Conservation (phyloP, 768 basidiomycete genomes). For the Mycena floridula region DNA sequence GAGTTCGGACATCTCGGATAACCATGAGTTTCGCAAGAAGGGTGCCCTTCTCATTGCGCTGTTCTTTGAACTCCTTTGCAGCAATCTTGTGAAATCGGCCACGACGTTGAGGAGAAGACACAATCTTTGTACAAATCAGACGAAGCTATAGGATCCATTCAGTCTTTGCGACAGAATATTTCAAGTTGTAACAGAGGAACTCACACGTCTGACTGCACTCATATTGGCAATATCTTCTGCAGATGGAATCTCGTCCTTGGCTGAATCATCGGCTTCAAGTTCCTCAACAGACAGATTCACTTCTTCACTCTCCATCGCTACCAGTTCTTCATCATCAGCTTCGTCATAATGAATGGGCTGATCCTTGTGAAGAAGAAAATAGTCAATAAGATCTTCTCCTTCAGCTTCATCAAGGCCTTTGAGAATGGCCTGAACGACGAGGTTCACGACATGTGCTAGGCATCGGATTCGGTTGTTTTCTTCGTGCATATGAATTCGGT, state of each 20-base stretch:
- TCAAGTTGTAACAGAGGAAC: too few relatives aligned
- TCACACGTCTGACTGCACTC: too few relatives aligned
- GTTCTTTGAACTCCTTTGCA: slow-evolving; percentile 5
- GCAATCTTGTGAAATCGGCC: not conserved
- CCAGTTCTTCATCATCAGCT: slow-evolving; percentile 14
- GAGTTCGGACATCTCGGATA: slow-evolving; percentile 24
- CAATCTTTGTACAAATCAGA: slow-evolving; percentile 24
- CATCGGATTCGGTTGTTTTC: slow-evolving; percentile 28
- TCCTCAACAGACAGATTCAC: slow-evolving; percentile 14
- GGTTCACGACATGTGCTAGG: slow-evolving; percentile 27
- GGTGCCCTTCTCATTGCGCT: slow-evolving; percentile 2
- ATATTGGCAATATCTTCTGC: too few relatives aligned
- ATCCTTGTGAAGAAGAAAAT: slow-evolving; percentile 21
- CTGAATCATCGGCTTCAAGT: too few relatives aligned
- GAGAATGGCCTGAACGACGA: slow-evolving; percentile 28
- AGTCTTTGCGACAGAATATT: too few relatives aligned
- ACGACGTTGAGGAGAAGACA: slow-evolving; percentile 24
- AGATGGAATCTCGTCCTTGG: too few relatives aligned
- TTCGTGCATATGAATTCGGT: too few relatives aligned
- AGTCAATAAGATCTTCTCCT: slow-evolving; percentile 19
- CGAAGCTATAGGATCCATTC: too few relatives aligned
- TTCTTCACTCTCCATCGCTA: slow-evolving; percentile 14
- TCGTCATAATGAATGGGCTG: slow-evolving; percentile 23
- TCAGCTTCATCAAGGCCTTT: slow-evolving; percentile 16
- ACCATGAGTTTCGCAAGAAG: too few relatives aligned